These are phyloP conservation scores for Reutealis trisperma DNA, from an alignment of 345 rosid species.

Conservation along the genomic window DNA sequence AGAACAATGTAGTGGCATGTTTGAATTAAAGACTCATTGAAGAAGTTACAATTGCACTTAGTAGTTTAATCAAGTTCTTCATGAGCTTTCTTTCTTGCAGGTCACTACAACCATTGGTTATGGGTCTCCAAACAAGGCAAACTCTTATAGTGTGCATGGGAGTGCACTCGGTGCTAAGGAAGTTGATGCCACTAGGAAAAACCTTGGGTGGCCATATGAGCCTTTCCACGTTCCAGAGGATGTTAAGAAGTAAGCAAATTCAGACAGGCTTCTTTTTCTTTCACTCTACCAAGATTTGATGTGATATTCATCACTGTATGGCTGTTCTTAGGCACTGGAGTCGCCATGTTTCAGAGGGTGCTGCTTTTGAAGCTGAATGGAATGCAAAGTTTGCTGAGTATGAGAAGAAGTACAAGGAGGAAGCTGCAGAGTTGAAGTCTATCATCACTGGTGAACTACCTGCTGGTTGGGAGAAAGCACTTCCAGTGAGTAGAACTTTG, in stretches of 20 bases:
- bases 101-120: conserved; percentile 92
- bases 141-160: conserved; percentile 94
- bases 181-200: conserved; percentile 97
- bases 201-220: conserved; percentile 92
- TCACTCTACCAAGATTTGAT: not conserved
- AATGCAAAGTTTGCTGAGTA: conserved; percentile 78
- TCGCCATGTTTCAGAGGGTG: conserved; percentile 72
- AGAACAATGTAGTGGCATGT: not conserved
- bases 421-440: conserved; percentile 88
- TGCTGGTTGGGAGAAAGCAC: conserved; percentile 92
- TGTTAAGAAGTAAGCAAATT: conserved; percentile 65
- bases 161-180: conserved; percentile 97
- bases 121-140: conserved; percentile 98
- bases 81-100: conserved; percentile 35
- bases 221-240: conserved; percentile 98
- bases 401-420: conserved; percentile 84
- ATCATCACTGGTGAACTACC: conserved; percentile 79
- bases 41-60: not conserved
- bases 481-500: conserved; percentile 61
- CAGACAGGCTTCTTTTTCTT: not conserved
- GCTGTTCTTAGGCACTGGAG: conserved; percentile 83
- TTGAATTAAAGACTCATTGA: not conserved
- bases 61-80: not conserved
- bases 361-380: conserved; percentile 88
- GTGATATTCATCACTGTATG: conserved; percentile 11